Evolutionary conservation across 2,329 filamentous ascomycete species (phyloP), one percentile per base, ranked within the genome.

Genomic region (Paraphoma sp.): DNA sequence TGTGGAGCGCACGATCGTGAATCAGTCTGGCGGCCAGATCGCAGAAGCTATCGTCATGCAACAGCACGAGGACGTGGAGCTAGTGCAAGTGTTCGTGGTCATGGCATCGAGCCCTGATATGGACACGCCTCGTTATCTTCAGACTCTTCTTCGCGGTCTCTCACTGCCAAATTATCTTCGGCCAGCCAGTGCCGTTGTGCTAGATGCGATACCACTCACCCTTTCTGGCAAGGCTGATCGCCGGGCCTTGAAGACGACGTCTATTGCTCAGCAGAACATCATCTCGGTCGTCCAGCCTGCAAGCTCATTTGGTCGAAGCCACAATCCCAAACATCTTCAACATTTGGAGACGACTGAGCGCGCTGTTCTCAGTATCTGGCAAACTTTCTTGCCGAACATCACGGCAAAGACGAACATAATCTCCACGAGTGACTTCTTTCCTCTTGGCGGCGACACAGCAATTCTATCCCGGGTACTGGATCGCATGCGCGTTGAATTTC

Each of bases 91-190:
- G 10, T 38, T 38, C 6, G 33, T 38, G 33, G 33, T 38, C 33
- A 38, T 38, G 33, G 10, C 33, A n/a, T 16, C 9, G 17, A 45
- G 18, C 42, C 1, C 41, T 17, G 30, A 36, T 6, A 3, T 11
- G n/a, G 40, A 29, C 17, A 44, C 30, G 17, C 45, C 14, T 17
- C 41, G 31, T 4, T 41, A 54, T 41, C n/a, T 54, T 6, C 41
- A 33, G 9, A 10, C 31, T 29, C 9, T 54, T 17, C 41, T 50
- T 38, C 46, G 30, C 14, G 30, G 40, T 1, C 52, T 54, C 36
- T 18, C 28, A 10, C 52, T 54, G 4, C 52, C 52, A 28, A 29
- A 11, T 6, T 54, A 50, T n/a, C 48, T 54, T 40, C 45, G 31
- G 6, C 52, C 52, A 6, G 30, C 41, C 36, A 11, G 46, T 11